Percentiles rank a stretch among this genome's conserved stretches.
These are phyloP conservation scores for Stygiomarasmius scandens DNA, from an alignment of 1,284 basidiomycete genomes.

Conservation along the genomic window DNA sequence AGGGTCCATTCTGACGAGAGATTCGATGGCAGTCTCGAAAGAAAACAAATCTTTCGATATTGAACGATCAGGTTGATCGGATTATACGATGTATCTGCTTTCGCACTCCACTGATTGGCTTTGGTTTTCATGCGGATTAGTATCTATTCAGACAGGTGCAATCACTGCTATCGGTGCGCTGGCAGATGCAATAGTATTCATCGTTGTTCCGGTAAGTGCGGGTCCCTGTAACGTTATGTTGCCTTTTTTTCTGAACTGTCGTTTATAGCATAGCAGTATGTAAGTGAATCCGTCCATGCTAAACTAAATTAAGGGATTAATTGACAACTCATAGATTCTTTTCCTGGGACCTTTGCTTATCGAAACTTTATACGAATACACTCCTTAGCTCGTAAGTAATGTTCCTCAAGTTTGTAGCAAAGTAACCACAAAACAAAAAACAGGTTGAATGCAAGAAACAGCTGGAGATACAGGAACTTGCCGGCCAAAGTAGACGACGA, in stretches of 20 bases:
- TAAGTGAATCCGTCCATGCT: neutral
- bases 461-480: neutral
- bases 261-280: neutral
- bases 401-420: neutral
- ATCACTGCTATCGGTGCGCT: constrained; percentile 15
- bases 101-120: no score
- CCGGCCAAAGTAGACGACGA: neutral
- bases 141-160: constrained; percentile 16
- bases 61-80: constrained; percentile 11
- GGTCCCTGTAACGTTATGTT: neutral
- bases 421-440: neutral
- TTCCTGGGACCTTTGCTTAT: constrained; percentile 15
- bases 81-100: constrained; percentile 12
- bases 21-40: constrained; percentile 5
- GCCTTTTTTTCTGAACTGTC: neutral
- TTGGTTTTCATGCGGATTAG: no score
- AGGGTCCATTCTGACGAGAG: neutral
- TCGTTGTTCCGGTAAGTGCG: constrained; percentile 8
- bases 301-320: neutral
- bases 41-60: neutral
- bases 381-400: constrained; percentile 16
- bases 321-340: constrained; percentile 10
- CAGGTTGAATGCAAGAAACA: constrained; percentile 1
- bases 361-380: constrained; percentile 16
- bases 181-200: constrained; percentile 15